Base-by-base conservation (phyloP, 2,329 filamentous ascomycete genomes). In the Colletotrichum neosansevieriae region DNA sequence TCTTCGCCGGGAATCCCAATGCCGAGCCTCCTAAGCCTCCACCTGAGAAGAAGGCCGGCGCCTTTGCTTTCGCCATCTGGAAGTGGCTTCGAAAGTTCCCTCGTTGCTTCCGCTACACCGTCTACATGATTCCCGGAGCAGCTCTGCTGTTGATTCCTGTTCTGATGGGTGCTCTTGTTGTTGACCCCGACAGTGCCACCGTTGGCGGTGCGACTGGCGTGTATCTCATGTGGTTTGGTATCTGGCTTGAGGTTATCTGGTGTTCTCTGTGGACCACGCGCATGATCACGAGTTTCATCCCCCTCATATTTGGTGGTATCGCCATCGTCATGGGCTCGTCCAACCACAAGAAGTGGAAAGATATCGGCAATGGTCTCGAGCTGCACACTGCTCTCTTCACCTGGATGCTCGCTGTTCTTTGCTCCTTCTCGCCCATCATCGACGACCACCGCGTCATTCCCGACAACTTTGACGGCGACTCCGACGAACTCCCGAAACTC, bases 171-270 rank as follows among this genome's bases (percentile, higher is more conserved):
- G 74, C 75, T 13, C 79, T 80, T 34, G 81, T 76, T n/a, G 77
- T 81, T 29, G 73, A 79, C n/a, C 66, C 79, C 2, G 71, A 77
- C 4, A 75, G 76, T n/a, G 75, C 79, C 12, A 76, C 91, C 2
- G 88, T 87, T 12, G 86, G 86, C 6, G 86, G 85, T 2, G 86
- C 91, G 3, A 94, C 94, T 1, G 93, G 91, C 19, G 94, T 97
- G 0, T 76, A 89, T 70, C 82, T 98, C 50, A 82, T 94, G 68
- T 98, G 95, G 95, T 98, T 98, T 76, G 92, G 92, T 34, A 94
- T 98, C 70, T 98, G 95, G 95, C 85, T 98, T 17, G 93, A 97
- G 78, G 93, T 97, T 47, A 86, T 98, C 29, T 98, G 95, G 95
- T 85, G 95, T 71, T 94, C 94, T 0, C 84, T 98, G 0, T 98